Evolutionary conservation across 495 filamentous ascomycete species (phyloP), one percentile per base, ranked within the genome.

Genomic region (Eremomyces bilateralis): DNA sequence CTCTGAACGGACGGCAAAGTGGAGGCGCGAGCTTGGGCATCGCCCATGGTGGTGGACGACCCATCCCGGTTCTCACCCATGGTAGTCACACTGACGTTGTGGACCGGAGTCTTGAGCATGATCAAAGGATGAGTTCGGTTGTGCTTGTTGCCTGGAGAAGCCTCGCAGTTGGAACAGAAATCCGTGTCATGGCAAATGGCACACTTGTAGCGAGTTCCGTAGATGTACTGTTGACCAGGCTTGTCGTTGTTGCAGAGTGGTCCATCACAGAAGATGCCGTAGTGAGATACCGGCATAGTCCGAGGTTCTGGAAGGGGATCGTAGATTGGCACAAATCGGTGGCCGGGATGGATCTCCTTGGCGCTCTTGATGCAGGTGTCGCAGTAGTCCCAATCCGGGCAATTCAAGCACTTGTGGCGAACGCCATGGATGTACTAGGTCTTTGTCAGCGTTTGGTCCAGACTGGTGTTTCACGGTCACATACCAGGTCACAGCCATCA

Each of bases 381-480:
- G 60, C 88, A 99, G 59, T 78, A 93, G 44, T 99, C 88, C 80
- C 79, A 99, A 50, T 99, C 88, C 20, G 90, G 88, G 62, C 88
- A 99, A 46, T 76, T 73, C 42, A 94, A 63, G 59, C 88, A 99
- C 65, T 99, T 99, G 67, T 95, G 77, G 45, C 88, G 85, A 29
- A 91, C 69, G 45, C 88, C 88, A 47, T 67, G 64, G 45, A 97
- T 90, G 46, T 65, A 68, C 64, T 73, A 37, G 20, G 30, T 18
- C 4, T 15, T 20, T 12, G 33, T 63, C 53, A 61, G 52, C 21
- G 13, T 6, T 11, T 13, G 15, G 20, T 33, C 10, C 6, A 27
- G 29, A 29, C n/a, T n/a, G 37, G 19, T 15, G 25, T 24, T 17
- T 21, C 20, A 42, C 19, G 6, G 24, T 6, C 28, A 45, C 44